Evolutionary conservation across 305 asterid genomes (phyloP).

Genomic region (Fraxinus floribunda): DNA sequence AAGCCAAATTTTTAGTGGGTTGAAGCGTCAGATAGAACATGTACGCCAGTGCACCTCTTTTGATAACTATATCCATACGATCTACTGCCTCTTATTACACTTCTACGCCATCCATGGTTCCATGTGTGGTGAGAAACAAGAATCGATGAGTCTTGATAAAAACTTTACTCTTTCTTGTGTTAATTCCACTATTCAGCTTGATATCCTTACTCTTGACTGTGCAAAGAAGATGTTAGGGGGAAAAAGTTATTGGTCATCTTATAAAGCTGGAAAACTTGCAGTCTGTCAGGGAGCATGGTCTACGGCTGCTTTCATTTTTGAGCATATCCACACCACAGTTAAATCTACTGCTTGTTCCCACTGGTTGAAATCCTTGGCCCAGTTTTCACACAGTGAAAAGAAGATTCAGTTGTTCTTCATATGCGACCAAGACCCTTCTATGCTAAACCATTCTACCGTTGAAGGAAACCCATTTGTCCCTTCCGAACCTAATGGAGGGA

Average conservation of each 20-base stretch:
- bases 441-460: background rate
- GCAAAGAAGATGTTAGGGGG: constrained; percentile 46
- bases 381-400: constrained; percentile 58
- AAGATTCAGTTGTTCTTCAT: constrained; percentile 46
- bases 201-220: constrained; percentile 41
- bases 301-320: constrained; percentile 66
- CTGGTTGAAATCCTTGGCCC: constrained; percentile 73
- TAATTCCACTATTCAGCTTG: constrained; percentile 44
- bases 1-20: constrained; percentile 32
- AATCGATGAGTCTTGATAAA: constrained; percentile 26
- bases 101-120: constrained; percentile 32
- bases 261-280: constrained; percentile 73
- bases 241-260: constrained; percentile 57
- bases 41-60: constrained; percentile 36
- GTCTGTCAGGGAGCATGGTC: constrained; percentile 84
- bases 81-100: constrained; percentile 53
- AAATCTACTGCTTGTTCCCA: constrained; percentile 46
- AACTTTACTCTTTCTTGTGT: constrained; percentile 21
- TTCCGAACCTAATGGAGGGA: constrained; percentile 25
- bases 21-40: constrained; percentile 56
- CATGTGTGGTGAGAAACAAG: constrained; percentile 32
- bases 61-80: constrained; percentile 37
- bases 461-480: background rate
- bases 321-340: constrained; percentile 47
- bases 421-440: constrained; percentile 17